A percentile compares a stretch with the other conserved stretches of the same genome.
phyloP scores from a whole-genome alignment of 352 stramenopile genomes.

The Phytophthora chlamydospora region DNA sequence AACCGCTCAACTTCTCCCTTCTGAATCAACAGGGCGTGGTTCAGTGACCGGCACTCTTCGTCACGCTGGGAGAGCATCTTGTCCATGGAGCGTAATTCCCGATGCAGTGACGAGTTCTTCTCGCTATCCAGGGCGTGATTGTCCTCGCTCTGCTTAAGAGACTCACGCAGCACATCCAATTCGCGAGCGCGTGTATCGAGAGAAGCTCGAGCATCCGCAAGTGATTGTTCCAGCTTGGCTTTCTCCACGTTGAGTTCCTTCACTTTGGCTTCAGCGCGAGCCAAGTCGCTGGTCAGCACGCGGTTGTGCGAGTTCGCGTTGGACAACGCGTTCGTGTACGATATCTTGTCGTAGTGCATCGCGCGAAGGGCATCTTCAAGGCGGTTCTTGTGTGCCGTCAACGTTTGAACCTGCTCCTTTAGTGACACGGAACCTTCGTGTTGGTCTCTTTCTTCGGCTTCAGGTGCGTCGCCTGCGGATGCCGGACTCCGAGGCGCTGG shows the following conservation, averaged over 20 bases:
- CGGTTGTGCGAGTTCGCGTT: conserved; percentile 84
- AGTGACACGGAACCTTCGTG: conserved; percentile 26
- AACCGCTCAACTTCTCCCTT: conserved; percentile 67
- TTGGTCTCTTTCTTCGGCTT: conserved; percentile 6
- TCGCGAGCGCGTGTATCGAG: conserved; percentile 54
- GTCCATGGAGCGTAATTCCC: conserved; percentile 74
- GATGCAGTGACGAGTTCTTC: conserved; percentile 75
- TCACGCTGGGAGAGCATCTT: conserved; percentile 72
- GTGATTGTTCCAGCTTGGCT: conserved; percentile 48
- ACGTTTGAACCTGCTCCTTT: conserved; percentile 58
- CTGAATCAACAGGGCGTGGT: conserved; percentile 58
- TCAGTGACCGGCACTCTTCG: conserved; percentile 68
- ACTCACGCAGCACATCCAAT: conserved; percentile 61
- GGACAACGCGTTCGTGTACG: conserved; percentile 79
- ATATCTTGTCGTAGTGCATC: conserved; percentile 85
- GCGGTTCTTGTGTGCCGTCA: conserved; percentile 61
- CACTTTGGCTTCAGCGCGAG: conserved; percentile 59
- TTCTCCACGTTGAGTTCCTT: conserved; percentile 48
- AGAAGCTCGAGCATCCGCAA: conserved; percentile 45
- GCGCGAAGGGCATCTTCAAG: conserved; percentile 78
- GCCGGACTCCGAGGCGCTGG: background rate
- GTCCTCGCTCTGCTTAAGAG: conserved; percentile 65
- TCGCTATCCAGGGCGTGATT: conserved; percentile 58
- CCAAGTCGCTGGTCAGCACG: conserved; percentile 63
- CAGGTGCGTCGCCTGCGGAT: background rate